Evolutionary conservation across 2,329 filamentous ascomycete genomes (phyloP).

Genomic region (Alternaria burnsii): DNA sequence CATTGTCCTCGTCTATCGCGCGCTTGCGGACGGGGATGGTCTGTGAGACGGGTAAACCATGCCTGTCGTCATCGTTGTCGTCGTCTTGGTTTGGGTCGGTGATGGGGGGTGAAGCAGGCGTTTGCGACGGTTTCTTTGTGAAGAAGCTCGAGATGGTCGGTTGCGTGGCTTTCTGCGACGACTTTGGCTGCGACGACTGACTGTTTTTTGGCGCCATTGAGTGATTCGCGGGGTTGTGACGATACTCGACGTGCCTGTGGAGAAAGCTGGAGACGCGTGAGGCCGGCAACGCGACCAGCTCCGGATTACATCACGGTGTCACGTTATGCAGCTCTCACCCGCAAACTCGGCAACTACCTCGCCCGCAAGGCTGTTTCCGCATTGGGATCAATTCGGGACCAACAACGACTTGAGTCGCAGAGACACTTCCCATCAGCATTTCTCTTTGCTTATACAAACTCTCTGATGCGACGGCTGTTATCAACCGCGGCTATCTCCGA

Average conservation of each 20-base stretch:
- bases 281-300: slow-evolving; percentile 16
- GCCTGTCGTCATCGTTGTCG: slow-evolving; percentile 26
- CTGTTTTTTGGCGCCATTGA: slow-evolving; percentile 51
- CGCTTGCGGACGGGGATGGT: slow-evolving; percentile 35
- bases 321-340: slow-evolving; percentile 19
- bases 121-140: slow-evolving; percentile 55
- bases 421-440: neutral
- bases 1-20: slow-evolving; percentile 49
- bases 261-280: slow-evolving; percentile 26
- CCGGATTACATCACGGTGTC: slow-evolving; percentile 31
- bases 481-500: neutral
- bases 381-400: neutral
- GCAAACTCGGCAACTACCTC: neutral
- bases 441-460: slow-evolving; percentile 1
- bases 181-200: slow-evolving; percentile 38
- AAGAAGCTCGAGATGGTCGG: slow-evolving; percentile 89
- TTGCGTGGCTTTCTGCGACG: slow-evolving; percentile 70
- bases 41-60: slow-evolving; percentile 20
- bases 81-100: slow-evolving; percentile 9
- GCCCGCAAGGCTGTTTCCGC: neutral
- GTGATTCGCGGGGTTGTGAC: slow-evolving; percentile 12
- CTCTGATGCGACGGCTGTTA: neutral
- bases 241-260: slow-evolving; percentile 16
- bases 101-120: slow-evolving; percentile 36
- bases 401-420: neutral